Conservation (phyloP, 331 rosid genomes). For the Acacia pycnantha region DNA sequence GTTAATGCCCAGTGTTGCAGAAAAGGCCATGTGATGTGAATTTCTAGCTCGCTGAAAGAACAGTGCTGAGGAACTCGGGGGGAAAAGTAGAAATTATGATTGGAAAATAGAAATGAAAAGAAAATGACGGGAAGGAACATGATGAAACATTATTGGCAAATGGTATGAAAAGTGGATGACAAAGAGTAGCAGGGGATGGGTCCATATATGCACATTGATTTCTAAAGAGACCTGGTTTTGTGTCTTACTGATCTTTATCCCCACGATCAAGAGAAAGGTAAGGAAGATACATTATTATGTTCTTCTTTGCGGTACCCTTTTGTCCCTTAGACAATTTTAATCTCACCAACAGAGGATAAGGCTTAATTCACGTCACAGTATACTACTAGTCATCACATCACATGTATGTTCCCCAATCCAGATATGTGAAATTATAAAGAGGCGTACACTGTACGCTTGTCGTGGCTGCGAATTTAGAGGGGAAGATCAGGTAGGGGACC, state of each 20-base stretch:
- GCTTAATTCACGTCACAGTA: constrained; percentile 1
- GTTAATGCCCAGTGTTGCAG: constrained; percentile 2
- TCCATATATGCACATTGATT: constrained; percentile 5
- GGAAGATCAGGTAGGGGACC: constrained; percentile 18
- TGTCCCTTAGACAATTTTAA: constrained; percentile 23
- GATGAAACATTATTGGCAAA: background rate
- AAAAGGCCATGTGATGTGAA: constrained; percentile 7
- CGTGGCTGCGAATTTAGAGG: background rate
- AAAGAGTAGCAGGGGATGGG: constrained; percentile 20
- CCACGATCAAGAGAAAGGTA: constrained; percentile 6
- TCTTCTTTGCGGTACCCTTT: constrained; percentile 29
- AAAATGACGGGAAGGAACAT: constrained; percentile 15
- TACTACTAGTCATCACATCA: background rate
- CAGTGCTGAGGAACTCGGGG: background rate
- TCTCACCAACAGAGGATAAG: constrained; percentile 5
- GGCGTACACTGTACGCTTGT: background rate
- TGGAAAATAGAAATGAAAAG: background rate
- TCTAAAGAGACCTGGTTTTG: constrained; percentile 10
- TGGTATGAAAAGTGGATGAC: constrained; percentile 14
- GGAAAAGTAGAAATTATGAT: background rate
- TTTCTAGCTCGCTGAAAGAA: constrained; percentile 11
- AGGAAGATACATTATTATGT: constrained; percentile 28
- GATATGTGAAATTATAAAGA: background rate
- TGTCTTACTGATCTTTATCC: constrained; percentile 36
- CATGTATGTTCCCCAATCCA: background rate